Base-by-base conservation (phyloP, 2,329 filamentous ascomycete species). In the Aschersonia sp. region DNA sequence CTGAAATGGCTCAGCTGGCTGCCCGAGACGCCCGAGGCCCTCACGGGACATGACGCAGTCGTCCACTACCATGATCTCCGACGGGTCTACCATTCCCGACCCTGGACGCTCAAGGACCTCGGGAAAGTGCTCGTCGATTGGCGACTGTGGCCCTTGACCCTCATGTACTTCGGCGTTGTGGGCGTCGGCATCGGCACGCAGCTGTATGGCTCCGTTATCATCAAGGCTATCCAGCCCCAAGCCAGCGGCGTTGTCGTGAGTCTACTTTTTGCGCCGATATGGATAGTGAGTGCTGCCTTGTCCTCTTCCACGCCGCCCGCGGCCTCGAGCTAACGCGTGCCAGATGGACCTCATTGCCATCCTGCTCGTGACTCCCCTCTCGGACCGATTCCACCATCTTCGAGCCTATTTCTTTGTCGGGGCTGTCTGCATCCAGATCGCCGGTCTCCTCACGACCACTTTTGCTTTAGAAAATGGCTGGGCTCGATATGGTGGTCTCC, bases 161-260 rank as follows among this genome's bases (percentile, higher is more conserved):
- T 94, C 47, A 95, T 95, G 88, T 95, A 95, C 66, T 94, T 95
- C 66, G 88, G 88, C 22, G 88, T 95, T 4, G 88, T 95, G 1
- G 88, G 88, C 29, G 88, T 94, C 4, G 88, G 88, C 7, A 94
- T 94, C 52, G 88, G 87, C 43, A 88, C 87, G 1, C 87, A 94
- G 65, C 78, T 85, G 44, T 95, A 95, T 59, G 86, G 84, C 33
- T 90, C 83, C 3, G 79, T 94, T 54, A 94, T 95, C 56, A 92
- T 95, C 57, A 73, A 77, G 12, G 78, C 80, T 8, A 92, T 92
- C 58, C 80, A 89, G 59, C 78, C 85, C 0, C 67, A 67, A 0
- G 79, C 94, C 50, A 86, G 77, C 3, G 79, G 79, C 30, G 76
- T 94, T 32, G 73, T 86, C 53, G 73, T 94, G 52, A 90, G 85